phyloP scores from a whole-genome alignment of 1,284 basidiomycete species.

The Pisolithus thermaeus region DNA sequence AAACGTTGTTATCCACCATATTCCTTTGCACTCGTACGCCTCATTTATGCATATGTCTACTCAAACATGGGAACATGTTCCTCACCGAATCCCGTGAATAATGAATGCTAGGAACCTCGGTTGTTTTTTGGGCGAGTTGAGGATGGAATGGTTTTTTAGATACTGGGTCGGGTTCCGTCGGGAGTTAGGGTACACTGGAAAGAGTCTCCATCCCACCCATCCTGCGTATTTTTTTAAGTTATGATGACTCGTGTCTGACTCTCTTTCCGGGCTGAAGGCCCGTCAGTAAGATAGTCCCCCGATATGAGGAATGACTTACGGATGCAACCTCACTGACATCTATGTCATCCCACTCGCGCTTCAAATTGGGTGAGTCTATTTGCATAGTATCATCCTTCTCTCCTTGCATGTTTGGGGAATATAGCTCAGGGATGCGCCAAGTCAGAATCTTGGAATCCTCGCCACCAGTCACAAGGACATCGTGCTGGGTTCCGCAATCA shows the following conservation, averaged over 20 bases:
- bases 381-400: slow-evolving; percentile 12
- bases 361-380: slow-evolving; percentile 7
- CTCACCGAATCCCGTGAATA: not conserved
- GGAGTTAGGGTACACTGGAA: no score
- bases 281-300: not conserved
- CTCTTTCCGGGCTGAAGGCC: slow-evolving; percentile 18
- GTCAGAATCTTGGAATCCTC: slow-evolving; percentile 54
- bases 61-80: slow-evolving; percentile 5
- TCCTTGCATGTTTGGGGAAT: not conserved
- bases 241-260: slow-evolving; percentile 10
- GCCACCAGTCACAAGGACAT: slow-evolving; percentile 52
- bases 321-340: slow-evolving; percentile 1
- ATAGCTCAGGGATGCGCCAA: slow-evolving; percentile 35
- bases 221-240: not conserved
- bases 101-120: not conserved
- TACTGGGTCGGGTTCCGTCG: no score
- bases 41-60: slow-evolving; percentile 22
- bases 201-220: not conserved
- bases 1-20: slow-evolving; percentile 14
- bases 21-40: slow-evolving; percentile 17
- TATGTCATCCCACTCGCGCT: slow-evolving; percentile 24
- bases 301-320: slow-evolving; percentile 12
- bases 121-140: no score
- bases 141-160: no score
- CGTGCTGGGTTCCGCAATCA: slow-evolving; percentile 29